These are phyloP conservation scores for Leavenworthia alabamica DNA, from an alignment of 345 rosid species.

Conservation along the genomic window DNA sequence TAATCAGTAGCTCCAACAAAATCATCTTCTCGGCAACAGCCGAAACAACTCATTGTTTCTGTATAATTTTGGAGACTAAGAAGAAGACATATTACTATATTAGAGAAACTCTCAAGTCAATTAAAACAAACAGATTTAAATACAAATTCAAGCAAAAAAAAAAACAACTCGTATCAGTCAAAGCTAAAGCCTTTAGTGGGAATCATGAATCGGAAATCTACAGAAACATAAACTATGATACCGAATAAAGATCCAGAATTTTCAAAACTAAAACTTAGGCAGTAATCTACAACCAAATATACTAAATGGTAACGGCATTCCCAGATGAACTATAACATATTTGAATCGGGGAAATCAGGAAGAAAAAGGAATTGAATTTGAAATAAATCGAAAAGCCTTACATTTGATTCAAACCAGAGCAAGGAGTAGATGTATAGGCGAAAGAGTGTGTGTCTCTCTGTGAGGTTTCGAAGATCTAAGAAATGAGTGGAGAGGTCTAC, in stretches of 20 bases:
- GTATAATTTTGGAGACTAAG: not conserved
- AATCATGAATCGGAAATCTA: not conserved
- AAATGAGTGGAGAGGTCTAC: not conserved
- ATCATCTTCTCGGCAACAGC: constrained; percentile 64
- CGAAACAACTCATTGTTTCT: constrained; percentile 56
- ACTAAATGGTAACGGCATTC: not conserved
- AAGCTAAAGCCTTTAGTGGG: not conserved
- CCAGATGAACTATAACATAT: no score
- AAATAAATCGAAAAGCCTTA: not conserved
- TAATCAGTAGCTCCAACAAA: constrained; percentile 47
- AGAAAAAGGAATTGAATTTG: not conserved
- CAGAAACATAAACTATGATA: not conserved
- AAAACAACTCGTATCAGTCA: not conserved
- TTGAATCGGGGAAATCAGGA: no score
- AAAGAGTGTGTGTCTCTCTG: not conserved
- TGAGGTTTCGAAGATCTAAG: not conserved
- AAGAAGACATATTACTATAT: not conserved
- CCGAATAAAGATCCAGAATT: not conserved
- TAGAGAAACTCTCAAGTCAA: no score
- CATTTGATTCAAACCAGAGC: not conserved
- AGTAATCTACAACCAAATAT: not conserved
- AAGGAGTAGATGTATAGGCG: not conserved
- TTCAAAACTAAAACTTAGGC: no score
- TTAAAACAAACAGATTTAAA: no score
- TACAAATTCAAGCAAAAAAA: not conserved